Percentiles rank a stretch among this genome's conserved stretches.
phyloP scores from a whole-genome alignment of 1,139 yeast genomes.

The Geotrichum carabidarum region DNA sequence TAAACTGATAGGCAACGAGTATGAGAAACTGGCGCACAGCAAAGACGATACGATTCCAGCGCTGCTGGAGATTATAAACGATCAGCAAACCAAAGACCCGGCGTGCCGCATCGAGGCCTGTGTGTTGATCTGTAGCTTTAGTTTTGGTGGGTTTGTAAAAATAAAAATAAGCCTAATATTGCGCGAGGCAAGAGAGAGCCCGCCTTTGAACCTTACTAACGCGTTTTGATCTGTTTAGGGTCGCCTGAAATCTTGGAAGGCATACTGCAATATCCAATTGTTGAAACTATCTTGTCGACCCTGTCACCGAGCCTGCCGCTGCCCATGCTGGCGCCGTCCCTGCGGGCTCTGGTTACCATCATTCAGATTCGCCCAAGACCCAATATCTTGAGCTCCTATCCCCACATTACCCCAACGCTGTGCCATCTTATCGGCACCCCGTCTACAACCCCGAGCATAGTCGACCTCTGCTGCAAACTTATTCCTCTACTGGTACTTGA shows the following conservation, averaged over 20 bases:
- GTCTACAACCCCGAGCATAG: slow-evolving; percentile 21
- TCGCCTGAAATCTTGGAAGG: slow-evolving; percentile 25
- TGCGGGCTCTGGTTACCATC: slow-evolving; percentile 29
- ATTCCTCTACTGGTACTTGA: slow-evolving; percentile 28
- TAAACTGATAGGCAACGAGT: slow-evolving; percentile 37
- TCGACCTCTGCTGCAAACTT: slow-evolving; percentile 28
- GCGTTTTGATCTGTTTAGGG: slow-evolving; percentile 13
- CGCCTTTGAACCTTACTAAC: not conserved
- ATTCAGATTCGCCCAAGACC: slow-evolving; percentile 27
- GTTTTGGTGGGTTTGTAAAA: slow-evolving; percentile 27
- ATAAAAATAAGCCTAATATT: no score
- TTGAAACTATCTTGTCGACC: slow-evolving; percentile 24
- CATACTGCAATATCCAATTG: slow-evolving; percentile 25
- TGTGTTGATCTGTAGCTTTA: slow-evolving; percentile 34
- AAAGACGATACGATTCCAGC: slow-evolving; percentile 28
- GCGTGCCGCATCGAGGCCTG: slow-evolving; percentile 32
- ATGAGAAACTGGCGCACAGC: slow-evolving; percentile 31
- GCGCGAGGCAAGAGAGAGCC: not conserved
- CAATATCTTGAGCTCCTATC: slow-evolving; percentile 24
- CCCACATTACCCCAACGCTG: slow-evolving; percentile 25
- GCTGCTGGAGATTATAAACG: slow-evolving; percentile 27
- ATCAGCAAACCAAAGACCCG: slow-evolving; percentile 5
- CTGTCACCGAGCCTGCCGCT: slow-evolving; percentile 21
- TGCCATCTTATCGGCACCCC: slow-evolving; percentile 22
- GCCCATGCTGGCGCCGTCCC: slow-evolving; percentile 25